These are phyloP conservation scores for Trichophyton mentagrophytes DNA, from an alignment of 2,329 filamentous ascomycete species.

Conservation along the genomic window DNA sequence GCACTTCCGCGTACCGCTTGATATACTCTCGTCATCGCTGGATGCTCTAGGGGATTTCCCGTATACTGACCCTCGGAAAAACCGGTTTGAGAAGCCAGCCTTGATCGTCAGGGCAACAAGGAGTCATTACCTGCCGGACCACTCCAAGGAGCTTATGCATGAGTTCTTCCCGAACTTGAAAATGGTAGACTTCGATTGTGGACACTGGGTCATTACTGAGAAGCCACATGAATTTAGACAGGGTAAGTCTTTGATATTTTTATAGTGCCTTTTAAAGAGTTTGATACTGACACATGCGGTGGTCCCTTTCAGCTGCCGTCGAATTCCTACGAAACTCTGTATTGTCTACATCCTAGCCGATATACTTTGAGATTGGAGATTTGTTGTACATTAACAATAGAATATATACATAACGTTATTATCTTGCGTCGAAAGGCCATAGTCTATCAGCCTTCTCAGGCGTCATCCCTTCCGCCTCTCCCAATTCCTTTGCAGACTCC, in stretches of 20 bases:
- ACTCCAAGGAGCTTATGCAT: slow-evolving; percentile 40
- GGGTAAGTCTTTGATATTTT: slow-evolving; percentile 4
- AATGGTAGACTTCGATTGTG: slow-evolving; percentile 21
- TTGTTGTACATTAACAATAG: neutral
- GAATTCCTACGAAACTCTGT: neutral
- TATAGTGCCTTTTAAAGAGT: neutral
- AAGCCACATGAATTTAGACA: slow-evolving; percentile 20
- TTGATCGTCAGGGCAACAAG: slow-evolving; percentile 16
- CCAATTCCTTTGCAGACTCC: neutral
- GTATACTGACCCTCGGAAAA: slow-evolving; percentile 38
- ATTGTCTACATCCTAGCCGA: neutral
- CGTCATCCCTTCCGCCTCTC: neutral
- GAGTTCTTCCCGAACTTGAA: slow-evolving; percentile 23
- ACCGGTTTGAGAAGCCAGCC: slow-evolving; percentile 10
- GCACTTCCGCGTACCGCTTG: slow-evolving; percentile 61
- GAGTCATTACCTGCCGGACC: slow-evolving; percentile 17
- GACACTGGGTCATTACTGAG: slow-evolving; percentile 27
- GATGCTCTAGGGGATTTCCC: slow-evolving; percentile 72
- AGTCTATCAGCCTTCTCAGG: neutral
- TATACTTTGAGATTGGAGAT: neutral
- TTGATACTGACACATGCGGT: neutral
- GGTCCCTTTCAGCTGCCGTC: neutral
- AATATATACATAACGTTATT: neutral
- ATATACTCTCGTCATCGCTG: slow-evolving; percentile 50
- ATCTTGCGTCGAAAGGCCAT: neutral